Evolutionary conservation across 345 rosid genomes (phyloP), one percentile per base, ranked within the genome.

Genomic region (Salix dunnii): DNA sequence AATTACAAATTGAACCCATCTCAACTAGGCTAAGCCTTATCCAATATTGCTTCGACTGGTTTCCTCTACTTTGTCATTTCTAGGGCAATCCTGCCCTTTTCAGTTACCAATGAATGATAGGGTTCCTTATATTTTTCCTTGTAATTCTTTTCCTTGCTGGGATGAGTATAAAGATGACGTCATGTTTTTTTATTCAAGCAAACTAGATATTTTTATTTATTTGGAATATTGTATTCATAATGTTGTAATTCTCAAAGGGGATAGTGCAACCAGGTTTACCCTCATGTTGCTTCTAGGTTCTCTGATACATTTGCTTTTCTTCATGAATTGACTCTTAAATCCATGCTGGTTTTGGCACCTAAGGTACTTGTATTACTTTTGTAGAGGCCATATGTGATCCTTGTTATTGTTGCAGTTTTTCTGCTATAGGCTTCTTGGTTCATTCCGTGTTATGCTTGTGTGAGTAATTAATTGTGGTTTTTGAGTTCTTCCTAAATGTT

Each of bases 321-420:
- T 67, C 93, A 98, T 67, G 99, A 96, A 80, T 77, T 96, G 89
- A 94, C 98, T 89, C 99, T 96, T 49, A 96, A 96, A 77, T 94
- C 99, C 43, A 94, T 96, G 97, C 98, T 96, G 78, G 85, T 91
- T 78, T 86, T 96, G 83, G 95, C 98, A 76, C 98, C 99, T 64
- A 96, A 96, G 97, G 98, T 92, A 82, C 58, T 46, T 71, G 73
- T 46, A 48, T 31, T 43, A 36, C 60, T 64, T 68, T 61, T 17
- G 23, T 2, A 17, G 49, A 30, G 35, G 25, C 38, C 43, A 20
- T 20, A 20, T 21, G 72, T 21, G 53, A 33, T 68, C 46, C 51
- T 78, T 76, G 68, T 2, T 68, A 30, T 23, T 74, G 1, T 3
- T 55, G 25, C 27, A n/a, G 13, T 55, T 55, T 55, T 55, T 55